Base-by-base conservation (phyloP, 2,329 filamentous ascomycete genomes). In the Biscogniauxia mediterranea region DNA sequence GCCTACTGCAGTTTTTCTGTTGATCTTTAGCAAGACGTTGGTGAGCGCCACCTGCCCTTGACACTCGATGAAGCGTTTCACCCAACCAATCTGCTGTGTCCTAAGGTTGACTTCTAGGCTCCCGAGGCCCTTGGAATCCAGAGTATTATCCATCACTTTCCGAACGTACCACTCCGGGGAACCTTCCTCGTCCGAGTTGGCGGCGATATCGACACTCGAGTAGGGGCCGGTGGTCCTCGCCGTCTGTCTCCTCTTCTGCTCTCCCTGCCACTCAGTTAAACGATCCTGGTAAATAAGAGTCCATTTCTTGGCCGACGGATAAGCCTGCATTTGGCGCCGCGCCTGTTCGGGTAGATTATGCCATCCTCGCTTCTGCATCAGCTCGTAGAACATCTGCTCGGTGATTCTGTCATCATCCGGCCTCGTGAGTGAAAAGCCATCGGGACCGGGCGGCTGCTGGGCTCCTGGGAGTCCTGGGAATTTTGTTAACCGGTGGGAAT, bases 281-380 rank as follows among this genome's bases (percentile, higher is more conserved):
- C 92, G 89, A 78, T 99, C 95, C 77, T 99, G 94, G 75, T 98
- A 90, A 56, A 99, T 90, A 62, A 99, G 80, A 1, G 93, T 97
- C 95, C 95, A 99, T 78, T 98, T 99, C 82, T 98, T 98, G 66
- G 89, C 86, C 8, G 95, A 86, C 15, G 93, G 92, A 74, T 99
- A 98, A 46, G 93, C 93, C 78, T 95, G 86, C 94, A 99, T 98
- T 80, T 98, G 95, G 64, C 94, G 85, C 68, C 90, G 87, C 28
- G 95, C 95, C 79, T 97, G 92, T 73, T 99, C 95, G 5, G 95
- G 95, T 66, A 99, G 81, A 76, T 96, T 96, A 79, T 97, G 95
- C 92, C 93, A 98, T 66, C 94, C 95, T 78, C 95, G 87, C 79
- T 97, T 97, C 72, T 96, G 91, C 95, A 99, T 98, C 66, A 99